Evolutionary conservation across 2,329 filamentous ascomycete genomes (phyloP), one percentile per base, ranked within the genome.

Genomic region (Xylaria multiplex): DNA sequence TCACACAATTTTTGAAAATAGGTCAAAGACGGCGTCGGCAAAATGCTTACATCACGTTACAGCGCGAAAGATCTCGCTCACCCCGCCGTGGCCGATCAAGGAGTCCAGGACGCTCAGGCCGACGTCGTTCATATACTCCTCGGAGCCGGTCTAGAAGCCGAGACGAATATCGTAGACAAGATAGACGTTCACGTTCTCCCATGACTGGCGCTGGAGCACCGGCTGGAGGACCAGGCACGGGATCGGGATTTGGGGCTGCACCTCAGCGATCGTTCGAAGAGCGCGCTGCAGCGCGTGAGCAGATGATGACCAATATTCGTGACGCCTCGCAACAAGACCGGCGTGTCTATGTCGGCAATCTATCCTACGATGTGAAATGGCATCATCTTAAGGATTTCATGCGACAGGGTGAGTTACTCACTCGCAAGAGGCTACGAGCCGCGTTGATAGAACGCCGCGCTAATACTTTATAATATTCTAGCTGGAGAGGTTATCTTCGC

Each of bases 301-400:
- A 93, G 80, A 97, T 97, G 93, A 96, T 98, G 93, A 91, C 90
- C 82, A 93, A 89, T 78, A 91, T 97, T 75, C 91, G 93, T 78
- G 96, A 98, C 78, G 91, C 92, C 52, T 98, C 96, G 69, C 96
- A 98, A 80, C 96, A 99, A 83, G 96, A 99, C 86, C 95, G 96
- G 78, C 94, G 96, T 73, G 96, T 99, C 88, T 99, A 99, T 80
- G 96, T 99, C 79, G 96, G 96, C 82, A 99, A 99, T 80, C 87
- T 99, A 75, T 96, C 94, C 56, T 99, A 99, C 85, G 96, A 99
- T 86, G 96, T 99, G 80, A 99, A 99, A 86, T 99, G 96, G 96
- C 95, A 98, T 85, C 96, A 98, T 78, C 89, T 99, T 70, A 99
- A 99, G 86, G 96, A 99, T 85, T 98, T 98, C 80, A 99, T 99